phyloP scores from a whole-genome alignment of 208 protist species.

The Crithidia expoeki region DNA sequence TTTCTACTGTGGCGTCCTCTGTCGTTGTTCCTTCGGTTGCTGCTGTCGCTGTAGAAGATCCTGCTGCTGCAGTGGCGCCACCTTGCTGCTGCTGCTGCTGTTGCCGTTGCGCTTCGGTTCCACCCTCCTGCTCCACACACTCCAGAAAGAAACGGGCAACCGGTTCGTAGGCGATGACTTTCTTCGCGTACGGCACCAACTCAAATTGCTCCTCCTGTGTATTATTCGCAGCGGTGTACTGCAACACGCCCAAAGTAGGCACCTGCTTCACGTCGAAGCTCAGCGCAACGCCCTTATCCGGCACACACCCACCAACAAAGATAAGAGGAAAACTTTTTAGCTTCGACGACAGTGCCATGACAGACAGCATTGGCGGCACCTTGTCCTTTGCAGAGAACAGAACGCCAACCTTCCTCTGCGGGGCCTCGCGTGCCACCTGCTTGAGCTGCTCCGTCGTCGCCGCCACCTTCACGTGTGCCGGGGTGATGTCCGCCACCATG shows the following conservation, averaged over 20 bases:
- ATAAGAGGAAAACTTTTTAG: constrained; percentile 76
- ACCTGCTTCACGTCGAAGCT: constrained; percentile 51
- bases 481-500: constrained; percentile 55
- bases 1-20: constrained; percentile 13
- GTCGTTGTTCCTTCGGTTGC: not conserved
- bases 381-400: constrained; percentile 82
- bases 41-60: not conserved
- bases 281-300: constrained; percentile 26
- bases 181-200: constrained; percentile 44
- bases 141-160: constrained; percentile 73
- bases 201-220: constrained; percentile 32
- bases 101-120: not conserved
- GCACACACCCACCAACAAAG: constrained; percentile 52
- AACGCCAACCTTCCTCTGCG: constrained; percentile 52
- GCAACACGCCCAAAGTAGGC: constrained; percentile 63
- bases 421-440: constrained; percentile 32
- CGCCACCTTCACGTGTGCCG: constrained; percentile 38
- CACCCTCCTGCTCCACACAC: constrained; percentile 22
- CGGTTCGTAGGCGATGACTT: constrained; percentile 64
- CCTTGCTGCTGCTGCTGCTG: not conserved
- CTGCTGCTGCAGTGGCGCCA: not conserved
- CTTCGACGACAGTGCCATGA: constrained; percentile 71
- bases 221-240: constrained; percentile 17
- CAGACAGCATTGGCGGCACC: constrained; percentile 81
- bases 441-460: constrained; percentile 36